phyloP scores from a whole-genome alignment of 495 filamentous ascomycete species.

The Hypomontagnella submonticulosa region DNA sequence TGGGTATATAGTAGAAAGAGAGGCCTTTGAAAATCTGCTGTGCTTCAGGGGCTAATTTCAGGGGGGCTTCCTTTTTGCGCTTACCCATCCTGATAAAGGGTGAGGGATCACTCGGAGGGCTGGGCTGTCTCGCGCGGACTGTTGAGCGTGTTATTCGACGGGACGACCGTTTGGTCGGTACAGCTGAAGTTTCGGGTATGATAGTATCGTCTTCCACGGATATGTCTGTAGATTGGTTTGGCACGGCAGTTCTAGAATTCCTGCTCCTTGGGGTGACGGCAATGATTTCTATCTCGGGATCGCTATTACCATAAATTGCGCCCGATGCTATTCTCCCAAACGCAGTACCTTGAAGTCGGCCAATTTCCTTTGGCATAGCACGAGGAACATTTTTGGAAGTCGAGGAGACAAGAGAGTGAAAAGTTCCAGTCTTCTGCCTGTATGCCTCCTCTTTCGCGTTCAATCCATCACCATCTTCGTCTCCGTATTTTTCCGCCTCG shows the following conservation, averaged over 20 bases:
- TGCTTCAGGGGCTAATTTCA: conserved; percentile 63
- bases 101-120: conserved; percentile 30
- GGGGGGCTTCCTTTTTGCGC: conserved; percentile 57
- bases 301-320: conserved; percentile 15
- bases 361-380: neutral
- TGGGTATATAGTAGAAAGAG: conserved; percentile 82
- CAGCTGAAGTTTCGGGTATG: conserved; percentile 28
- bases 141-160: conserved; percentile 40
- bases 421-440: conserved; percentile 34
- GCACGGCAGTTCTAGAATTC: conserved; percentile 5
- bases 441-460: conserved; percentile 33
- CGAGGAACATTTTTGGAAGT: conserved; percentile 5
- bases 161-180: conserved; percentile 18
- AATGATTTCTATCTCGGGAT: conserved; percentile 38
- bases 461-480: conserved; percentile 37
- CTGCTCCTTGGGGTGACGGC: conserved; percentile 24
- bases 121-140: conserved; percentile 19
- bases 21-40: conserved; percentile 73
- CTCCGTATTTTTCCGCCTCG: conserved; percentile 16
- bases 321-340: conserved; percentile 23
- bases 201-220: conserved; percentile 6
- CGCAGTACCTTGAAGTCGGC: neutral
- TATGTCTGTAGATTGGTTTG: neutral
- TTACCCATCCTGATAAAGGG: conserved; percentile 53
- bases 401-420: conserved; percentile 19